Base-by-base conservation (phyloP, 2,329 filamentous ascomycete species). In the Coniochaeta pulveracea region DNA sequence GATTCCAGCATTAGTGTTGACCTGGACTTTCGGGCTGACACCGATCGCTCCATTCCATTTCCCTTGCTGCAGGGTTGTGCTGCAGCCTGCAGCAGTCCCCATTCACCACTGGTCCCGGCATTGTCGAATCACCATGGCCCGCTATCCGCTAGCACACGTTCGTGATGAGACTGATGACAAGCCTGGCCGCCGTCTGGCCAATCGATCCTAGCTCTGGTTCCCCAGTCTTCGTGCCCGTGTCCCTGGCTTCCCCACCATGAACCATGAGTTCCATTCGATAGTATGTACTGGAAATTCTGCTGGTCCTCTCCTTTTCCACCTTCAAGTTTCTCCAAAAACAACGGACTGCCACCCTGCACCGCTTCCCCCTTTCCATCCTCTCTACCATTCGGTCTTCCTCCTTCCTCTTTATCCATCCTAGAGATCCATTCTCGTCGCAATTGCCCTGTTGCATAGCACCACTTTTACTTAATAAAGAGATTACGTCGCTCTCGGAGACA, bases 291-390 rank as follows among this genome's bases (percentile, higher is more conserved):
- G 22, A 27, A 23, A n/a, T 26, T 21, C 37, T n/a, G 17, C 32
- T 37, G 22, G 22, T 33, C 25, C 33, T 34, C 35, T 33, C 34
- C 37, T 41, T 31, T 24, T 49, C 45, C 43, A 46, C 42, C 45
- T 45, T 42, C 41, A 37, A 45, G 46, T 49, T 46, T 52, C 45
- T 52, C 46, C 34, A 45, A 37, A 48, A n/a, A n/a, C n/a, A n/a
- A n/a, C n/a, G n/a, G n/a, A n/a, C n/a, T 31, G 19, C 28, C 28
- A 15, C 27, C 41, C 46, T 44, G 45, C 48, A 48, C 51, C 46
- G 50, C 47, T 52, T 32, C 30, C 31, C 16, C 38, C 34, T 45
- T 43, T 40, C 37, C 37, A 40, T 37, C 40, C 42, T 35, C 35
- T 40, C 35, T 35, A 41, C 40, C 38, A 41, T 46, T 37, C 42